Conservation (phyloP, 2,329 filamentous ascomycete genomes). For the Venturia nashicola region DNA sequence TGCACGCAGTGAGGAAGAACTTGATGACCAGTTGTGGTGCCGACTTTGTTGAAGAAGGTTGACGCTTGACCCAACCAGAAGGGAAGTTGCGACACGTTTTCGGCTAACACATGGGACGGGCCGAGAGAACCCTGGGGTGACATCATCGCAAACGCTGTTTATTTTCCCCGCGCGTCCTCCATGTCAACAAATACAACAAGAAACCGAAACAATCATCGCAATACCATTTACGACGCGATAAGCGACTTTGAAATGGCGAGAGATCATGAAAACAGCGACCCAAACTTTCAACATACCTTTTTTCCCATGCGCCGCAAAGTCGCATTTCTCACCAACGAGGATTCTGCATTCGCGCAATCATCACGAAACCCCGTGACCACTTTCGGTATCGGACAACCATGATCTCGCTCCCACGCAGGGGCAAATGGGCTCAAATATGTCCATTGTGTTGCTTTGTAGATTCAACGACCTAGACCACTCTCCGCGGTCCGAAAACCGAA, state of each 20-base stretch:
- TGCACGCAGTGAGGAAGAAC: neutral
- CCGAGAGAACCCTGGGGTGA: neutral
- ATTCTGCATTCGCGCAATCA: neutral
- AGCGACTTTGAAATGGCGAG: neutral
- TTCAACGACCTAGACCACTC: neutral
- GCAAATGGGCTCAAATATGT: neutral
- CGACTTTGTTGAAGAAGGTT: neutral
- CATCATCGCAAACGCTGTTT: neutral
- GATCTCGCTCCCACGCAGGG: neutral
- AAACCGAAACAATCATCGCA: neutral
- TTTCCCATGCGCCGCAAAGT: neutral
- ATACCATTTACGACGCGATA: neutral
- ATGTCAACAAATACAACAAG: neutral
- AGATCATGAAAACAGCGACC: neutral
- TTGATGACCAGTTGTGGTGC: neutral
- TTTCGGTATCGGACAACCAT: neutral
- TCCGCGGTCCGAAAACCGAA: neutral
- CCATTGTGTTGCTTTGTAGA: neutral
- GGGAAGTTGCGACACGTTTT: neutral
- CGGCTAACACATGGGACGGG: neutral
- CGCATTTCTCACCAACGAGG: neutral
- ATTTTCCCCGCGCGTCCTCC: neutral
- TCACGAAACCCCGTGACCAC: neutral
- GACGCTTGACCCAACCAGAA: neutral
- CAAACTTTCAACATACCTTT: neutral